Evolutionary conservation across 495 filamentous ascomycete species (phyloP).

Genomic region (Hypomontagnella monticulosa): DNA sequence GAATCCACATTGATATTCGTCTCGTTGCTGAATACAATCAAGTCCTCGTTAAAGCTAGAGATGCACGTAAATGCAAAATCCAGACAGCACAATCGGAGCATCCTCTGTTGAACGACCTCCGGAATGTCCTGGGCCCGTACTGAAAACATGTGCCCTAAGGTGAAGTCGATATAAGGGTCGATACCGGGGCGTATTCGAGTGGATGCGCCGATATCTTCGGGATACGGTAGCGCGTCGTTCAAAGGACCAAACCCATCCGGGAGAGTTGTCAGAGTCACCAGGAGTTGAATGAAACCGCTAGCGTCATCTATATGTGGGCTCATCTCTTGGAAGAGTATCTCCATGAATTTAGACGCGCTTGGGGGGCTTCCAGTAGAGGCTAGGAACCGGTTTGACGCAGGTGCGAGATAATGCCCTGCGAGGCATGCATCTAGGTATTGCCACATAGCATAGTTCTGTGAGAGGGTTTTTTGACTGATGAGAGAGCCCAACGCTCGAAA

Average conservation of each 20-base stretch:
- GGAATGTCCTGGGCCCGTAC: conserved; percentile 66
- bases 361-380: conserved; percentile 29
- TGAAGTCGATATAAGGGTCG: conserved; percentile 91
- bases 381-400: conserved; percentile 37
- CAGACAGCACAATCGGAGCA: conserved; percentile 80
- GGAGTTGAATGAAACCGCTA: conserved; percentile 79
- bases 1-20: conserved; percentile 76
- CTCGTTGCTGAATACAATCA: conserved; percentile 82
- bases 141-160: conserved; percentile 76
- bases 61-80: conserved; percentile 80
- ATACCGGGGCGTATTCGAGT: conserved; percentile 82
- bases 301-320: conserved; percentile 81
- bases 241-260: conserved; percentile 64
- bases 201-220: conserved; percentile 82
- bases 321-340: conserved; percentile 63
- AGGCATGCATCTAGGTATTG: conserved; percentile 75
- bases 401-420: conserved; percentile 59
- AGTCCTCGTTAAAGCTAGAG: conserved; percentile 87
- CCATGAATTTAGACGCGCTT: conserved; percentile 58
- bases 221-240: conserved; percentile 82
- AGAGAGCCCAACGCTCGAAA: conserved; percentile 75
- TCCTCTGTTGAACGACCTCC: conserved; percentile 68
- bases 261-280: conserved; percentile 73
- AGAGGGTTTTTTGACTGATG: conserved; percentile 69
- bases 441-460: conserved; percentile 74